Evolutionary conservation across 495 filamentous ascomycete species (phyloP).

Genomic region (Cairneyella variabilis): DNA sequence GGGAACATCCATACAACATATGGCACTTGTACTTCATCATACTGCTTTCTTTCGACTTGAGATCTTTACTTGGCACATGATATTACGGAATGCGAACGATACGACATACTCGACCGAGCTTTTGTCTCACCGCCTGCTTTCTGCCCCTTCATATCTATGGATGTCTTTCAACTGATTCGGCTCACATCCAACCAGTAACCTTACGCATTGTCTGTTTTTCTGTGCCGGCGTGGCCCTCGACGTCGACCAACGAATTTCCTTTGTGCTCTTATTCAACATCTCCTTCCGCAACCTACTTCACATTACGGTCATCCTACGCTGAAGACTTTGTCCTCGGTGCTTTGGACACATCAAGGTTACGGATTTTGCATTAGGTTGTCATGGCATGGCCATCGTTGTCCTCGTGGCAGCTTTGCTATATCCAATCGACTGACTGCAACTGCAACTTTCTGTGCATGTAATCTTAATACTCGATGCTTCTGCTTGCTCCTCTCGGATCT

Average conservation of each 20-base stretch:
- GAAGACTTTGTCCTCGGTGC: constrained; percentile 44
- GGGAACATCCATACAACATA: constrained; percentile 22
- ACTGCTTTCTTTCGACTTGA: constrained; percentile 14
- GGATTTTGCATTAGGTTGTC: constrained; percentile 41
- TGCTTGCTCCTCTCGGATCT: constrained; percentile 12
- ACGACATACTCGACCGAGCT: constrained; percentile 26
- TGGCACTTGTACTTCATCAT: constrained; percentile 20
- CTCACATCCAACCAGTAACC: constrained; percentile 29
- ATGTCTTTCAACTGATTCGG: constrained; percentile 25
- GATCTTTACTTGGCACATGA: constrained; percentile 21
- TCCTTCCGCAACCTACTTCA: constrained; percentile 50
- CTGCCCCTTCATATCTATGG: constrained; percentile 27
- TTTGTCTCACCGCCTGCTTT: constrained; percentile 25
- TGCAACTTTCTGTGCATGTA: constrained; percentile 14
- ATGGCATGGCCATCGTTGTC: constrained; percentile 20
- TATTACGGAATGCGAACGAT: constrained; percentile 12
- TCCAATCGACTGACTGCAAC: constrained; percentile 16
- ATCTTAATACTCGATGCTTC: constrained; percentile 13
- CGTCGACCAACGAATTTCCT: constrained; percentile 30
- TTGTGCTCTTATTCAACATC: constrained; percentile 37
- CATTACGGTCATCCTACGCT: constrained; percentile 57
- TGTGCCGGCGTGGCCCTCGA: constrained; percentile 23
- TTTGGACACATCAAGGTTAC: constrained; percentile 60
- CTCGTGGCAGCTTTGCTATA: constrained; percentile 12
- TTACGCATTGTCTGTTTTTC: constrained; percentile 30